A percentile compares a stretch with the other conserved stretches of the same genome.
phyloP scores from a whole-genome alignment of 805 yeast genomes.

The Lipomyces anomalus region DNA sequence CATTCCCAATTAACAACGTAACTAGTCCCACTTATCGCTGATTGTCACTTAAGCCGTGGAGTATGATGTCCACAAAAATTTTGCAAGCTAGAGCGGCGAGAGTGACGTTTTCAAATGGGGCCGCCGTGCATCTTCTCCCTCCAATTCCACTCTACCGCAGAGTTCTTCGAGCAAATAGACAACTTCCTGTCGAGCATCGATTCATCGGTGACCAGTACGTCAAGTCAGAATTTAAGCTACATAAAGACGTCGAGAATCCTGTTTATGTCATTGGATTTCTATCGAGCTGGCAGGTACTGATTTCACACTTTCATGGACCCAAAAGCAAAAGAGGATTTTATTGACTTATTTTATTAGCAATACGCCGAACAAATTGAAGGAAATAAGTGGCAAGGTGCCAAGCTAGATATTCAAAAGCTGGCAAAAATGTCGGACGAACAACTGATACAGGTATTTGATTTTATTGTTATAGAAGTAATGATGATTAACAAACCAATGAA shows the following conservation, averaged over 20 bases:
- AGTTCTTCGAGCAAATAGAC: constrained; percentile 75
- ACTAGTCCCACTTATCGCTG: no score
- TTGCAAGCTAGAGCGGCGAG: no score
- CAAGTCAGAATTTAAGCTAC: constrained; percentile 81
- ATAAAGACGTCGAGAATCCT: constrained; percentile 77
- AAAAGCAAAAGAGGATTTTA: constrained; percentile 35
- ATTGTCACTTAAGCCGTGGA: no score
- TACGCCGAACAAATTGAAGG: constrained; percentile 35
- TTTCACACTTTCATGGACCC: constrained; percentile 37
- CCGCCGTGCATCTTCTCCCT: constrained; percentile 54
- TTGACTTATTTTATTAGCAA: no score
- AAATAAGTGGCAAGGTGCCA: constrained; percentile 60
- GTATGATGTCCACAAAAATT: no score
- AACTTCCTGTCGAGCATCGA: constrained; percentile 62
- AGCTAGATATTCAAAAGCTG: constrained; percentile 57
- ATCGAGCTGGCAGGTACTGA: constrained; percentile 95
- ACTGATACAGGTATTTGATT: constrained; percentile 52
- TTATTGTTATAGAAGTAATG: not conserved
- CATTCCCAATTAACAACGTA: no score
- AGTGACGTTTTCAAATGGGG: no score
- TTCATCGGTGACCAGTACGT: constrained; percentile 87
- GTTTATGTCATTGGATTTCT: constrained; percentile 89
- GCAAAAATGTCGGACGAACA: constrained; percentile 90
- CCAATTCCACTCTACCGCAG: constrained; percentile 74
- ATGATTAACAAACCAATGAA: constrained; percentile 12